Base-by-base conservation (phyloP, 331 rosid species). In the Malus hybrid region DNA sequence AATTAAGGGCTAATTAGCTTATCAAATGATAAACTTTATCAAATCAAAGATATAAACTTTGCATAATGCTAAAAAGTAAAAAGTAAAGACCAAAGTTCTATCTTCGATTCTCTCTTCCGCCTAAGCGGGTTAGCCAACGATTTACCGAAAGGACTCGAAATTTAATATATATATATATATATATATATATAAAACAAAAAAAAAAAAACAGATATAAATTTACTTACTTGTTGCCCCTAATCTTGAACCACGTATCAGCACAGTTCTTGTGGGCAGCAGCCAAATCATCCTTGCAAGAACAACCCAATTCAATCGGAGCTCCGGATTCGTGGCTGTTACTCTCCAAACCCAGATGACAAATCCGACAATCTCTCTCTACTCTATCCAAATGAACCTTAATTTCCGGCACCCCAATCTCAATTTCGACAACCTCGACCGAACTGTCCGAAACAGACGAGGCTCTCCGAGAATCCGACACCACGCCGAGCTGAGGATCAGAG, bases 341-440 rank as follows among this genome's bases (percentile, higher is more conserved):
- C 74, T 90, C 97, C 93, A 95, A 90, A 67, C 97, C 97, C 93
- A 92, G 80, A 67, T 90, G 99, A 72, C 99, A 95, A 84, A 95
- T 95, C 83, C 99, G 78, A 76, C 99, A 95, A 80, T 89, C 97
- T 39, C 84, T 92, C 86, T 90, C 99, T 11, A 79, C 87, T 81
- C 83, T 87, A 62, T 79, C 84, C 81, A 90, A 94, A 86, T 89
- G 93, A 89, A 92, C 88, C 85, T 90, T 92, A 62, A 85, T 77
- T 79, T 94, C 99, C 33, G 90, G 86, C 70, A 82, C 78, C 84
- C 85, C 97, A 71, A 34, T 79, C 81, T 78, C 88, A 79, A 78
- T 80, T 76, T 84, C 99, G 42, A 88, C 99, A 39, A 88, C 78
- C 75, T 78, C 85, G 44, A 86, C 91, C 32, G 93, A 90, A 80